Evolutionary conservation across 257 asterid genomes (phyloP), one percentile per base, ranked within the genome.

Genomic region (Jacaranda mimosifolia): DNA sequence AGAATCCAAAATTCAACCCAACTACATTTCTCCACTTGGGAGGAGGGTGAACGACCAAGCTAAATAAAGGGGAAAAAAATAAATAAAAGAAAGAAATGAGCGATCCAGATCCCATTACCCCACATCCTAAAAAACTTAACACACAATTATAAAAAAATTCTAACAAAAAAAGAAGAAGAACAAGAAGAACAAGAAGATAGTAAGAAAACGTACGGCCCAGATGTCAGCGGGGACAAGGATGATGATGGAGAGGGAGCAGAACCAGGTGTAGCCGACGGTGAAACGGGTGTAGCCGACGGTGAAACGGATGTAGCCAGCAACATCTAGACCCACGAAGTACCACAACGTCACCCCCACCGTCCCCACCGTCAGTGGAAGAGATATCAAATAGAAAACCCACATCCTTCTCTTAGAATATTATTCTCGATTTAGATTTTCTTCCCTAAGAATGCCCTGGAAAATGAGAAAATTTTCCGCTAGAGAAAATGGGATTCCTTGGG

Each of bases 181-280:
- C n/a, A n/a, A n/a, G n/a, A n/a, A n/a, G 4, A 9, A 40, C n/a
- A 1, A 57, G 14, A 4, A 38, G 1, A 21, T 43, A 55, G 5
- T 43, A 9, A 60, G 58, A 39, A 8, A 78, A 79, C 89, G 79
- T 91, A 91, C 97, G 59, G 90, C 80, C 97, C 97, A 91, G 78
- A 91, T 90, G 76, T 91, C 97, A 18, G 92, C 94, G 15, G 97
- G 97, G 66, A 91, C 97, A 57, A 90, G 94, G 77, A 84, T 84
- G 83, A 91, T 87, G 73, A 90, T 86, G 77, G 90, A 88, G 82
- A 91, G 83, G 66, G 96, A 88, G 72, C 90, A 91, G 80, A 91
- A 91, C 96, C 97, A 91, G 83, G 97, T 75, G 87, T 91, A 91
- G 21, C 90, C 94, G 51, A 91, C 96, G 83, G 92, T 85, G 80